phyloP scores from a whole-genome alignment of 2,329 filamentous ascomycete species.

The Nemania abortiva region DNA sequence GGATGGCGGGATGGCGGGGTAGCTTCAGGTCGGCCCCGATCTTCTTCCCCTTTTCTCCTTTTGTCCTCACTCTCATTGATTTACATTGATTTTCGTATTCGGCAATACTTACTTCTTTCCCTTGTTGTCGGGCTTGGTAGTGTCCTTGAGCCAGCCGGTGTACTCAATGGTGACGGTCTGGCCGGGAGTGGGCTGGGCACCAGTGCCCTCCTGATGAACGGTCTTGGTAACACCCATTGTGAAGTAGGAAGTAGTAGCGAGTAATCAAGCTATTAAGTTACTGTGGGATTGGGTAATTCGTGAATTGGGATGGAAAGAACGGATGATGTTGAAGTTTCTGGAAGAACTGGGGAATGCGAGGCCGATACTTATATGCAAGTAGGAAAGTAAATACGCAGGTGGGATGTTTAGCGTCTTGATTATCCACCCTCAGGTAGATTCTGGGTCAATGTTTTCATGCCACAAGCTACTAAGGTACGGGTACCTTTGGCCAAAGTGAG shows the following conservation, averaged over 20 bases:
- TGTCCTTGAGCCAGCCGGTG: conserved; percentile 86
- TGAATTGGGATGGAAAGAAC: background rate
- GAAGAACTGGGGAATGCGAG: conserved; percentile 29
- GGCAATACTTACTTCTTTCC: conserved; percentile 74
- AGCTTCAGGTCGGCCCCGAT: conserved; percentile 17
- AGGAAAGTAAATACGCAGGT: conserved; percentile 26
- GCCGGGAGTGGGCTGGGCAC: conserved; percentile 70
- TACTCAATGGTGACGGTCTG: conserved; percentile 90
- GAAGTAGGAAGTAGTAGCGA: conserved; percentile 38
- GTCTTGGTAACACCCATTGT: conserved; percentile 82
- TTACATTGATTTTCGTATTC: background rate
- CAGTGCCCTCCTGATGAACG: conserved; percentile 70
- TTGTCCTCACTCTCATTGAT: background rate
- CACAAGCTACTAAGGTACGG: background rate
- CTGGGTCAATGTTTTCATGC: conserved; percentile 4
- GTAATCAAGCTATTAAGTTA: conserved; percentile 24
- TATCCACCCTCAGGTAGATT: background rate
- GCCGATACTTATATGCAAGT: conserved; percentile 20
- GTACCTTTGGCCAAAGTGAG: conserved; percentile 27
- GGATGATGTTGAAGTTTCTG: conserved; percentile 25
- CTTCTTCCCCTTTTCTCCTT: background rate
- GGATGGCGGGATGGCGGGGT: conserved; percentile 31
- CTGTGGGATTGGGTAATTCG: background rate
- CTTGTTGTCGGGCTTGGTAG: conserved; percentile 69
- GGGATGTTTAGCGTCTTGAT: conserved; percentile 49